phyloP scores from a whole-genome alignment of 352 stramenopile genomes.

The Phytophthora europaea region DNA sequence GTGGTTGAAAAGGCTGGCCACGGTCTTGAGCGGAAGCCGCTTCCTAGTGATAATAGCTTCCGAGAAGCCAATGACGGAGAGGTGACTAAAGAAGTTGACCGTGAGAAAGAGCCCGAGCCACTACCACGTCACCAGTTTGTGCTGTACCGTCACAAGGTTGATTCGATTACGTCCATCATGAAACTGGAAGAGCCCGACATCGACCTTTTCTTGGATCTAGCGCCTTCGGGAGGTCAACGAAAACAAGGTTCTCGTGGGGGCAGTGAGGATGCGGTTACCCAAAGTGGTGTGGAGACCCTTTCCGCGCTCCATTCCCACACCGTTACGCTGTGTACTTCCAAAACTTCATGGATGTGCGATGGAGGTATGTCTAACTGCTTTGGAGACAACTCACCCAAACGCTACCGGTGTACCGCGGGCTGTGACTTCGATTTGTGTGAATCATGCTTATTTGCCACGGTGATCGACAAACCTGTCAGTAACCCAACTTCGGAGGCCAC shows the following conservation, averaged over 20 bases:
- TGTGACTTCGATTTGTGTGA: conserved; percentile 87
- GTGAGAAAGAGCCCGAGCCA: conserved; percentile 25
- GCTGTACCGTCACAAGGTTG: conserved; percentile 66
- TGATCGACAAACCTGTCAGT: conserved; percentile 39
- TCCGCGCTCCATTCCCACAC: conserved; percentile 70
- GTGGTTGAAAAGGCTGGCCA: conserved; percentile 65
- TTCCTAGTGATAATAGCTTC: conserved; percentile 43
- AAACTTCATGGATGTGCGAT: conserved; percentile 83
- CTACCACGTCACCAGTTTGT: conserved; percentile 70
- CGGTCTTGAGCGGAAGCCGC: conserved; percentile 57
- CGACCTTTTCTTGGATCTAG: conserved; percentile 63
- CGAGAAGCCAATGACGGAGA: conserved; percentile 19
- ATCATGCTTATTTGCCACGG: conserved; percentile 55
- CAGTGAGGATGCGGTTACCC: neutral
- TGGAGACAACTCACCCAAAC: conserved; percentile 60
- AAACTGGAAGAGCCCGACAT: conserved; percentile 65
- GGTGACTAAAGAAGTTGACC: neutral
- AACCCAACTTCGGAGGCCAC: conserved; percentile 10
- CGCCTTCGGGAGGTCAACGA: conserved; percentile 21
- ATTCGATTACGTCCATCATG: conserved; percentile 54
- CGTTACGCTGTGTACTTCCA: conserved; percentile 53
- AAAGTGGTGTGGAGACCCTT: conserved; percentile 34
- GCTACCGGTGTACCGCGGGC: conserved; percentile 70
- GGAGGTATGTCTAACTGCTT: conserved; percentile 62
- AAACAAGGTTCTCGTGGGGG: conserved; percentile 4